Conservation (phyloP, 2,329 filamentous ascomycete genomes). For the Monosporascus sp. region DNA sequence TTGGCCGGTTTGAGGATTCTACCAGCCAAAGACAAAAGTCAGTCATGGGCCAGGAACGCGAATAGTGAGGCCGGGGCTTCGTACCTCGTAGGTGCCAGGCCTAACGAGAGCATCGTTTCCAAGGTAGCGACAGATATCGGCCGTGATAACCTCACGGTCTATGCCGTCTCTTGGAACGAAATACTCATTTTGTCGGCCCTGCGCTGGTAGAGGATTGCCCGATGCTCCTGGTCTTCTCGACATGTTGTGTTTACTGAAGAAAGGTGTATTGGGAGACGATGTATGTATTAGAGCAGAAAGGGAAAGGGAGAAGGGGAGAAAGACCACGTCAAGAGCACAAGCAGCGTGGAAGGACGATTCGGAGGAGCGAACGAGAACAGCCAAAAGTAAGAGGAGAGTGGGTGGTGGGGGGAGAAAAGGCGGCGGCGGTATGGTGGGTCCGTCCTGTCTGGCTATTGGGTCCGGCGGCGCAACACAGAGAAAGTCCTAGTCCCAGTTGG, state of each 20-base stretch:
- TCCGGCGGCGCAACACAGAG: background rate
- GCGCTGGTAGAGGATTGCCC: conserved; percentile 34
- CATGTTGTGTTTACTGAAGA: conserved; percentile 18
- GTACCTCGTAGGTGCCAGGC: conserved; percentile 68
- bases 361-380: conserved; percentile 18
- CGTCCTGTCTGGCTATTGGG: conserved; percentile 7
- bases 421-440: conserved; percentile 18
- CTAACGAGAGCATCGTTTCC: conserved; percentile 77
- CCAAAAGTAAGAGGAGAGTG: conserved; percentile 12
- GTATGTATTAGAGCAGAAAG: conserved; percentile 9
- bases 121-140: conserved; percentile 78
- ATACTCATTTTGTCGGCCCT: conserved; percentile 65
- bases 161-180: conserved; percentile 77
- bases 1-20: conserved; percentile 54
- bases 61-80: conserved; percentile 10
- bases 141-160: conserved; percentile 77
- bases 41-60: conserved; percentile 12
- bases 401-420: conserved; percentile 27
- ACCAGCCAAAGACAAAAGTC: conserved; percentile 7
- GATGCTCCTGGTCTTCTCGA: conserved; percentile 32
- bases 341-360: conserved; percentile 13
- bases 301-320: conserved; percentile 11
- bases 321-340: conserved; percentile 13
- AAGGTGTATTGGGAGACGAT: conserved; percentile 16
- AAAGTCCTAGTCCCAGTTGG: background rate